phyloP scores from a whole-genome alignment of 441 rosid species.

The Flueggea neowawraea region DNA sequence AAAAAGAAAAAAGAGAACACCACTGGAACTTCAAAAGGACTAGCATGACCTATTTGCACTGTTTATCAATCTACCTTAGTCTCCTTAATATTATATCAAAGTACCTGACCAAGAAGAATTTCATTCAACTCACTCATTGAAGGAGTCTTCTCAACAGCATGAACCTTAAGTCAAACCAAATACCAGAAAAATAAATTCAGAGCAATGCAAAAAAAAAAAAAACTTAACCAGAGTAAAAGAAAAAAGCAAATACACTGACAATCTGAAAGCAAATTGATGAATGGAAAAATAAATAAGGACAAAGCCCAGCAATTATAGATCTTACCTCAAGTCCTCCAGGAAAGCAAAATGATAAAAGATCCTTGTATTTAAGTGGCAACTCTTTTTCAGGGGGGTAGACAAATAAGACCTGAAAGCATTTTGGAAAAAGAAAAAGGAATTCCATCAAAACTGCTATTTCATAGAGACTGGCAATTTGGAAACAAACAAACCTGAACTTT shows the following conservation, averaged over 20 bases:
- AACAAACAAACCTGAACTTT: slow-evolving; percentile 5
- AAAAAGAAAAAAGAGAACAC: background rate
- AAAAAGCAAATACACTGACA: background rate
- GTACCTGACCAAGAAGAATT: slow-evolving; percentile 93
- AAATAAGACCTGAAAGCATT: slow-evolving; percentile 62
- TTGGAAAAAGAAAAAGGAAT: slow-evolving; percentile 14
- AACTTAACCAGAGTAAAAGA: too few relatives aligned
- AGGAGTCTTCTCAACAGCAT: slow-evolving; percentile 91
- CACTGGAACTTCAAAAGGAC: background rate
- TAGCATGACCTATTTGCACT: background rate
- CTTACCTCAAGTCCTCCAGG: slow-evolving; percentile 95
- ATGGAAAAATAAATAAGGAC: background rate
- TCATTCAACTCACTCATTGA: slow-evolving; percentile 97
- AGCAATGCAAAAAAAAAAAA: too few relatives aligned
- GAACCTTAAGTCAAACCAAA: slow-evolving; percentile 49
- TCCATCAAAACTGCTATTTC: slow-evolving; percentile 7
- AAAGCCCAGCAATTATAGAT: slow-evolving; percentile 7
- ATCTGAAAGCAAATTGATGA: background rate
- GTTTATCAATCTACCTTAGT: background rate
- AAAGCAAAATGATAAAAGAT: slow-evolving; percentile 93
- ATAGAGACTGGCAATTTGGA: background rate
- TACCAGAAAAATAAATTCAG: background rate
- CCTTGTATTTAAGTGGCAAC: slow-evolving; percentile 78
- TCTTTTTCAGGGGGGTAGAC: slow-evolving; percentile 90
- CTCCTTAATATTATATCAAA: background rate